Base-by-base conservation (phyloP, 208 protist genomes). In the Acanthamoeba healyi region DNA sequence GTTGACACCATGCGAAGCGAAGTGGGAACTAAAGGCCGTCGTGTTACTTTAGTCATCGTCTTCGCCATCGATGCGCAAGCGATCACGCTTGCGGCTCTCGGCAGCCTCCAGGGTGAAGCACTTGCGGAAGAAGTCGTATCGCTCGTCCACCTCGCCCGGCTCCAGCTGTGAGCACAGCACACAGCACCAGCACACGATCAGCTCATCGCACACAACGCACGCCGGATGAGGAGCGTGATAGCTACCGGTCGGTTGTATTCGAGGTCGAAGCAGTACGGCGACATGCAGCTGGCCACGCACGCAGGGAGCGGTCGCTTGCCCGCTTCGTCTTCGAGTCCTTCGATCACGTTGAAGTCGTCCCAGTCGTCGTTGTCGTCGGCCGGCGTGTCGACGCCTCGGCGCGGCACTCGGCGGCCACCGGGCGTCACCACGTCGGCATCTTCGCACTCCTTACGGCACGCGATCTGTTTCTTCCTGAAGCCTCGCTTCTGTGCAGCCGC, bases 101-200 rank as follows among this genome's bases (percentile, higher is more conserved):
- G 19, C 44, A 4, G 29, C 29, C 44, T 86, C 77, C n/a, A 61
- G 40, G 1, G 26, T 61, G 38, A 36, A 32, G 34, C 77, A 86
- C 42, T 86, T 32, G 7, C 77, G 38, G 77, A 86, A 86, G 77
- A 86, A 86, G 77, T 86, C 42, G 44, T 86, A 86, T 86, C 77
- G 77, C 44, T 86, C 77, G 17, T 86, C 77, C 42, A 86, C 42
- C 40, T 86, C 77, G 5, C 77, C 77, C 0, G 24, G 26, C 46
- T 86, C 77, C 42, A 86, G 34, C 77, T 86, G 77, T 2, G 67
- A 10, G 3, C 22, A 67, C 2, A 24, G 15, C 61, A 0, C 0
- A 67, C 10, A 2, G 29, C 34, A 79, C 44, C 36, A 79, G 22
- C 70, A 61, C 56, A 29, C 56, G 56, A 63, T 22, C 0, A 9